Evolutionary conservation across 2,329 filamentous ascomycete species (phyloP), one percentile per base, ranked within the genome.

Genomic region (Verruconis gallopava): DNA sequence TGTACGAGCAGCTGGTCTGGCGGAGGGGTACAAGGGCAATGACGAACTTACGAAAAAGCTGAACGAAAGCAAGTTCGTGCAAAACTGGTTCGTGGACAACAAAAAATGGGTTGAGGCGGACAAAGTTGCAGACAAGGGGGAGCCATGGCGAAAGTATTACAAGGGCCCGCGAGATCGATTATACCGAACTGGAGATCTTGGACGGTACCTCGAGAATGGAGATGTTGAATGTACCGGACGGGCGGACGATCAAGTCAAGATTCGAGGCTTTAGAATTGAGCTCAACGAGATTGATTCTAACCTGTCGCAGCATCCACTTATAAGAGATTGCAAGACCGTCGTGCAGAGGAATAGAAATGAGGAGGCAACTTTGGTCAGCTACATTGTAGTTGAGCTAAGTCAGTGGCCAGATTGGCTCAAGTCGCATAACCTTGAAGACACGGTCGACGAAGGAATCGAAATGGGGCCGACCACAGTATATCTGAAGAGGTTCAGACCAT

Each of bases 221-320:
- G 78, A 80, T 49, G 80, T 85, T 9, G 81, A 82, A 53, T 83
- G 78, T 54, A 79, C 81, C 6, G 89, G 89, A 17, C 73, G 91
- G 45, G 78, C 77, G 18, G 89, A 96, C 55, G 74, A 81, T 50
- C 89, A 96, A 57, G 84, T 95, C 65, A 98, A 96, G 68, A 89
- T 96, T 49, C 81, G 91, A 46, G 89, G 89, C 1, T 96, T 95
- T 70, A 74, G 89, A 47, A 93, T 98, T 50, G 91, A 98, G 63
- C 77, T 96, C 36, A 81, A 81, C 48, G 91, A 96, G 50, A 95
- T 96, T 50, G 88, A 96, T 59, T 81, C 71, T 33, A 80, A 93
- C 57, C 65, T 95, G 37, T 81, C 77, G 42, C 72, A 77, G 35
- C 75, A 84, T 61, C 77, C 75, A 1, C 63, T 93, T 18, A 74